phyloP scores from a whole-genome alignment of 495 filamentous ascomycete species.

The Talaromyces ruber region DNA sequence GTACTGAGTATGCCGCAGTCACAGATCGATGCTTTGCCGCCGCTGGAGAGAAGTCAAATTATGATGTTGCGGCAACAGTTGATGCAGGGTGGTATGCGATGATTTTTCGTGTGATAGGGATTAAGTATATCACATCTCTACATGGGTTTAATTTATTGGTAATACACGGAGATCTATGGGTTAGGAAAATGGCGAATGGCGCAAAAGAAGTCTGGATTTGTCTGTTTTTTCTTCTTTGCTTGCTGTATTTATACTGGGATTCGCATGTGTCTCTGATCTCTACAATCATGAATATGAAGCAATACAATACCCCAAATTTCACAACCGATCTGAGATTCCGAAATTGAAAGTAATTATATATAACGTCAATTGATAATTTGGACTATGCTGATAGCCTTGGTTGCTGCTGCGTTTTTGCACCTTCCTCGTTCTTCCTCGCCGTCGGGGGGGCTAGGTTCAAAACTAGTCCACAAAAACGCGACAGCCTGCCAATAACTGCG shows the following conservation, averaged over 20 bases:
- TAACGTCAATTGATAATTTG: no score
- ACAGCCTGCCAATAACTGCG: neutral
- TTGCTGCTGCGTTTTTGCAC: neutral
- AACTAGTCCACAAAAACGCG: neutral
- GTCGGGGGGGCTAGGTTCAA: neutral
- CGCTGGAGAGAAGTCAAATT: constrained; percentile 65
- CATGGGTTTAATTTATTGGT: neutral
- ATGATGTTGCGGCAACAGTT: constrained; percentile 56
- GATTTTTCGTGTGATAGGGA: no score
- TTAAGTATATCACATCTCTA: neutral
- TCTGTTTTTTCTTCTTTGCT: neutral
- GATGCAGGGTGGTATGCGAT: constrained; percentile 38
- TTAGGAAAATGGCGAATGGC: neutral
- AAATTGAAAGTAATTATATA: no score
- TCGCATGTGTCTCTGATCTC: neutral
- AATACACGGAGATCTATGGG: neutral
- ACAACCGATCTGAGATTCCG: neutral
- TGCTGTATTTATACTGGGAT: neutral
- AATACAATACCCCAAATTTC: neutral
- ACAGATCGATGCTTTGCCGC: constrained; percentile 65
- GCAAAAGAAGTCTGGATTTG: neutral
- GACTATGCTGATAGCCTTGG: no score
- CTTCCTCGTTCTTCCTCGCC: neutral
- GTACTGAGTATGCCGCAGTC: constrained; percentile 68
- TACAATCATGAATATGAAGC: neutral